Conservation (phyloP, 495 filamentous ascomycete species). For the Rostrohypoxylon terebratum region DNA sequence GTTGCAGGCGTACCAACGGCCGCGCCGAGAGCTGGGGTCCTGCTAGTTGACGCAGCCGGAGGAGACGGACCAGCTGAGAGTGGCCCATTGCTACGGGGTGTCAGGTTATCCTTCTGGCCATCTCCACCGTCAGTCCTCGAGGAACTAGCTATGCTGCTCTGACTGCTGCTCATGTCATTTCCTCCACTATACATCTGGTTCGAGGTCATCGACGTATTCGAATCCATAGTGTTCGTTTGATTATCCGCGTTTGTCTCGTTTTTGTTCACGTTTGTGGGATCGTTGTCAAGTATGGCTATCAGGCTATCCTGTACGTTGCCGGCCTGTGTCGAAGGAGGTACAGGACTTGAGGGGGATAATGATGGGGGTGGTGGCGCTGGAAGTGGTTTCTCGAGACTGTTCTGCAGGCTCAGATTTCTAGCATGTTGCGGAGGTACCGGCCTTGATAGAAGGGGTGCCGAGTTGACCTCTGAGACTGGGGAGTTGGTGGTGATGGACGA, state of each 20-base stretch:
- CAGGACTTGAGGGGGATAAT: slow-evolving; percentile 53
- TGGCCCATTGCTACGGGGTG: slow-evolving; percentile 63
- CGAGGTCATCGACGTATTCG: slow-evolving; percentile 62
- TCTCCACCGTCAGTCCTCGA: slow-evolving; percentile 58
- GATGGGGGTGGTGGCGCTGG: slow-evolving; percentile 60
- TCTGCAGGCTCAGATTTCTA: slow-evolving; percentile 61
- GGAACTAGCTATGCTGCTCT: slow-evolving; percentile 63
- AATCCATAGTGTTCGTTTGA: slow-evolving; percentile 71
- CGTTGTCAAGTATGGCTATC: slow-evolving; percentile 47
- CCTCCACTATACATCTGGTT: slow-evolving; percentile 55
- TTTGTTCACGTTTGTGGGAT: slow-evolving; percentile 33
- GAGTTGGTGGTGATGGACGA: slow-evolving; percentile 40
- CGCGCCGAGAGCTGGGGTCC: slow-evolving; percentile 60
- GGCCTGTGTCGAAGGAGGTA: slow-evolving; percentile 44
- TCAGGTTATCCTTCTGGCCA: slow-evolving; percentile 59
- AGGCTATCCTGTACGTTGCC: slow-evolving; percentile 11
- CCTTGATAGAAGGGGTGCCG: slow-evolving; percentile 46
- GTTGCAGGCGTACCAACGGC: slow-evolving; percentile 61
- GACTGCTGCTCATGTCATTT: slow-evolving; percentile 64
- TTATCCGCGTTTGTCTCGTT: slow-evolving; percentile 51
- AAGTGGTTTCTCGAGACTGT: slow-evolving; percentile 64
- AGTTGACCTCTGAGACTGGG: slow-evolving; percentile 40
- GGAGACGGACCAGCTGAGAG: slow-evolving; percentile 64
- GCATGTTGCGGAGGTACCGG: slow-evolving; percentile 57
- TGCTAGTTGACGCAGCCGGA: slow-evolving; percentile 48